A percentile compares a stretch with the other conserved stretches of the same genome.
These are phyloP conservation scores for Phycomyces nitens DNA, from an alignment of 192 early-diverging fungal genomes.

Conservation along the genomic window DNA sequence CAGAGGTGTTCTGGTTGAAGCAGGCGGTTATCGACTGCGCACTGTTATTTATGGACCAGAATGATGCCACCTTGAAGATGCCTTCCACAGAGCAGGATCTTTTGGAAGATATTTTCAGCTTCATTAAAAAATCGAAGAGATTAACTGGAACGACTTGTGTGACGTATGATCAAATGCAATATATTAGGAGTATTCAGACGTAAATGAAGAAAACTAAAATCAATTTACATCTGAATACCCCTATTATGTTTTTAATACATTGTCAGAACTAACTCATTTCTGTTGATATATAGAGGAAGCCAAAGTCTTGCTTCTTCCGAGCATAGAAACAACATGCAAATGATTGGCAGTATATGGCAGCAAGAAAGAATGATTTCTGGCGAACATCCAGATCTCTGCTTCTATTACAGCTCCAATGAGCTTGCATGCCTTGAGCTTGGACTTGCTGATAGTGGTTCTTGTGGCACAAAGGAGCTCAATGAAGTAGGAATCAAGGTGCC, in stretches of 20 bases:
- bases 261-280: background rate
- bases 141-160: background rate
- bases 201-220: no score
- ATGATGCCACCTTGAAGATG: no score
- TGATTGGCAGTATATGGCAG: background rate
- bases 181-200: no score
- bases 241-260: background rate
- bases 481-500: constrained; percentile 7
- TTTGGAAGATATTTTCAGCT: no score
- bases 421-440: constrained; percentile 4
- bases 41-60: no score
- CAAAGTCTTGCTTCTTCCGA: background rate
- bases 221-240: no score
- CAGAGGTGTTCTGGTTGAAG: constrained; percentile 5
- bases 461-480: constrained; percentile 10
- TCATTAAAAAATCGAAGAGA: no score
- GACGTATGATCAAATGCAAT: background rate
- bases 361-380: background rate
- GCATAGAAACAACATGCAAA: background rate
- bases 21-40: background rate
- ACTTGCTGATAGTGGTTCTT: background rate
- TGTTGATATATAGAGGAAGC: background rate
- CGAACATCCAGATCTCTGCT: background rate
- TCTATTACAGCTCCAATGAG: background rate
- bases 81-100: no score